A percentile compares a stretch with the other conserved stretches of the same genome.
Evolutionary conservation across 1,284 basidiomycete species (phyloP).

Genomic region (Trametes hirsuta): DNA sequence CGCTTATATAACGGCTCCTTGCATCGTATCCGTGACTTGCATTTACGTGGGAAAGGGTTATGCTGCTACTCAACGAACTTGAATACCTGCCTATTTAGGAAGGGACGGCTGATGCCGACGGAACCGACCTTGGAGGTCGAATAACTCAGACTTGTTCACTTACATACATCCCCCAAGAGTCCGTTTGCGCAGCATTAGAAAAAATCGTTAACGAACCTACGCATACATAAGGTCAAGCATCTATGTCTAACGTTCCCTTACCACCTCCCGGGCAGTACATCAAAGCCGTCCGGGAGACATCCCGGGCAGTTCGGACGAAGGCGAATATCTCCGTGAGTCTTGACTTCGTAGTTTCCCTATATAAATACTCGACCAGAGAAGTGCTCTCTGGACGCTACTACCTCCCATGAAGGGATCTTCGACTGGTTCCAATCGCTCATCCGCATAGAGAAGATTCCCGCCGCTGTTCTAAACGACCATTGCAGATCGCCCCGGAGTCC

Average conservation of each 20-base stretch:
- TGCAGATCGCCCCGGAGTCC: slow-evolving; percentile 55
- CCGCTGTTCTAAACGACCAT: too few relatives aligned
- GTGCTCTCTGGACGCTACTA: too few relatives aligned
- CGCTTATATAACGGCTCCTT: not conserved
- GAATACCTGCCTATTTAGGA: slow-evolving; percentile 1
- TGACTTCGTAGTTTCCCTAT: not conserved
- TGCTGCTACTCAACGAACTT: not conserved
- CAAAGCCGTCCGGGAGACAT: slow-evolving; percentile 54
- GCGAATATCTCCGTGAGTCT: slow-evolving; percentile 40
- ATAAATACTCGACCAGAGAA: too few relatives aligned
- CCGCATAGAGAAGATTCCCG: too few relatives aligned
- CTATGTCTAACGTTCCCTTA: slow-evolving; percentile 26
- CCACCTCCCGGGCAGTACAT: slow-evolving; percentile 53
- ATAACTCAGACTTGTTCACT: not conserved
- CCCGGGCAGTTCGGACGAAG: slow-evolving; percentile 45
- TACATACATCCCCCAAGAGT: not conserved
- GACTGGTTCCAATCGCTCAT: too few relatives aligned
- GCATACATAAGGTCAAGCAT: too few relatives aligned
- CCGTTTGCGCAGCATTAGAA: not conserved
- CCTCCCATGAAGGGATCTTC: too few relatives aligned
- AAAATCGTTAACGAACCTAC: not conserved
- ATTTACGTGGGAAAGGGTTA: not conserved
- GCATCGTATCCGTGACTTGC: not conserved
- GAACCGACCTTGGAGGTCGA: not conserved
- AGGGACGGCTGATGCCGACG: not conserved